Percentiles rank a stretch among this genome's conserved stretches.
Evolutionary conservation across 1,139 yeast species (phyloP).

Genomic region (Debaryomyces sp.): DNA sequence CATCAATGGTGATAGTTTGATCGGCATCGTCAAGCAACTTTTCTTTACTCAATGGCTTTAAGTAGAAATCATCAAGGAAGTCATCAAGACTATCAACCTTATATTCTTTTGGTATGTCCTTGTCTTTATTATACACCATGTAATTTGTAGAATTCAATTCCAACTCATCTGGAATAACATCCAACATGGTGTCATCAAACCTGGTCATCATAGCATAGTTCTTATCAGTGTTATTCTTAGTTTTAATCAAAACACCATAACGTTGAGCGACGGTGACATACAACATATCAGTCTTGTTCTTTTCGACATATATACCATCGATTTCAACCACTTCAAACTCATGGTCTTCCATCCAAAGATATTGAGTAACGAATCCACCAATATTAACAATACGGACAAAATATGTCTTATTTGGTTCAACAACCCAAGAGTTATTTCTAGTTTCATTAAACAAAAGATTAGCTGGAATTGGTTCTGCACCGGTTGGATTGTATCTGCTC

Average conservation of each 20-base stretch:
- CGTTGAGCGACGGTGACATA: conserved; percentile 76
- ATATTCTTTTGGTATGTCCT: conserved; percentile 29
- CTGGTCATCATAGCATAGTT: conserved; percentile 67
- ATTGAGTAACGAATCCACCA: conserved; percentile 76
- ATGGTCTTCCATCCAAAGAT: conserved; percentile 68
- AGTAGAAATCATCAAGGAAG: conserved; percentile 58
- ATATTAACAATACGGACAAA: conserved; percentile 63
- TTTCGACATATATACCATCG: conserved; percentile 70
- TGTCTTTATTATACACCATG: conserved; percentile 48
- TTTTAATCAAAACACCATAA: conserved; percentile 59
- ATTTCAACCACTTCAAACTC: conserved; percentile 68
- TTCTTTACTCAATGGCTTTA: conserved; percentile 46
- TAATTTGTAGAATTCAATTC: conserved; percentile 56
- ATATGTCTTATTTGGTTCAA: conserved; percentile 65
- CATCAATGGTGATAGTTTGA: conserved; percentile 57
- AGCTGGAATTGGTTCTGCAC: conserved; percentile 81
- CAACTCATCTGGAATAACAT: conserved; percentile 57
- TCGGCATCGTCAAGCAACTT: conserved; percentile 61
- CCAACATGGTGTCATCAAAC: conserved; percentile 69
- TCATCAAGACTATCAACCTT: conserved; percentile 24
- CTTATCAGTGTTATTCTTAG: conserved; percentile 47
- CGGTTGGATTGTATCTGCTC: conserved; percentile 73
- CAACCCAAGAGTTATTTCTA: conserved; percentile 56
- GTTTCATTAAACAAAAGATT: conserved; percentile 67
- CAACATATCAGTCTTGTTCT: conserved; percentile 55